A percentile compares a stretch with the other conserved stretches of the same genome.
phyloP scores from a whole-genome alignment of 169 alveolate species.

The Plasmodium blacklocki region DNA sequence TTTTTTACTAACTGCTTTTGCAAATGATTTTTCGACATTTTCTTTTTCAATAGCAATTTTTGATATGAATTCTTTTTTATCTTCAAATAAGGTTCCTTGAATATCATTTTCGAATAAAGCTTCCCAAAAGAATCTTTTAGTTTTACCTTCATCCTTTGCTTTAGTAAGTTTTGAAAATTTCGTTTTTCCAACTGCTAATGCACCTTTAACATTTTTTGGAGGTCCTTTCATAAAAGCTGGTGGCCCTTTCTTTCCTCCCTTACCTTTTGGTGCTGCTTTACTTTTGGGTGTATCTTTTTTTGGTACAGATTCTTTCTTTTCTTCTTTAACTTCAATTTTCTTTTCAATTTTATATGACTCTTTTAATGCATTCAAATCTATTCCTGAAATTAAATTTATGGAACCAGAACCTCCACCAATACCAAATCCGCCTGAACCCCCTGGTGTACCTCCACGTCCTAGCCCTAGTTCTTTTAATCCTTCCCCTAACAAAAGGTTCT shows the following conservation, averaged over 20 bases:
- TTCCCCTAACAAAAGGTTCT: constrained; percentile 83
- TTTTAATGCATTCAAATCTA: constrained; percentile 77
- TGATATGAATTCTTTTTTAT: constrained; percentile 84
- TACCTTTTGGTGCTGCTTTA: constrained; percentile 33
- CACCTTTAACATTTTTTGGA: constrained; percentile 82
- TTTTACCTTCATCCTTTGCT: constrained; percentile 86
- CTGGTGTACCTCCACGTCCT: constrained; percentile 30
- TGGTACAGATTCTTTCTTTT: constrained; percentile 54
- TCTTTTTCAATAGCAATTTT: constrained; percentile 86
- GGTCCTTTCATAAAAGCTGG: constrained; percentile 84
- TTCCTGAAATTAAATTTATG: constrained; percentile 76
- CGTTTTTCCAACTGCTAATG: constrained; percentile 75
- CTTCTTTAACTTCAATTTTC: constrained; percentile 73
- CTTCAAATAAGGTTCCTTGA: constrained; percentile 90
- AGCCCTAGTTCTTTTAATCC: constrained; percentile 83
- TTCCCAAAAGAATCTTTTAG: constrained; percentile 92
- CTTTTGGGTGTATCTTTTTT: constrained; percentile 77
- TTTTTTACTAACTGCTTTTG: constrained; percentile 79
- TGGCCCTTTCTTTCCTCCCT: constrained; percentile 79
- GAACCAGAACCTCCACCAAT: neutral
- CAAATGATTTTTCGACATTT: constrained; percentile 85
- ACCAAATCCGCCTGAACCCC: constrained; percentile 22
- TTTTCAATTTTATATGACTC: constrained; percentile 79
- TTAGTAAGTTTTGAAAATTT: constrained; percentile 68
- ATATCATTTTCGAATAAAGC: constrained; percentile 91